Evolutionary conservation across 1,284 basidiomycete species (phyloP).

Genomic region (Malassezia vespertilionis): DNA sequence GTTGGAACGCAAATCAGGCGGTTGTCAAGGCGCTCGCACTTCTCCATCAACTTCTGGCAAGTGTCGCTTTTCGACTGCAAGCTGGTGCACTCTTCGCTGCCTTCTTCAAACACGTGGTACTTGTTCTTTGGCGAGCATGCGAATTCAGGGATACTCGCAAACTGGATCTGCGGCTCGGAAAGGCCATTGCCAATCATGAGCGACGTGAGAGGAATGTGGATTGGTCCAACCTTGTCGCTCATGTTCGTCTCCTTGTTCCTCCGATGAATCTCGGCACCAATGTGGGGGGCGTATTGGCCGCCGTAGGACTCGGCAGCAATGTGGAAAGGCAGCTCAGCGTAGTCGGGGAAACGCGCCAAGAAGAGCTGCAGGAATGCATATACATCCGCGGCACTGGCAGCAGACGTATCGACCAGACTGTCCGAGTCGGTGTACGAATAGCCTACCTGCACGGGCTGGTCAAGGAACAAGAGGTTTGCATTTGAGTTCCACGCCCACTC

Average conservation of each 20-base stretch:
- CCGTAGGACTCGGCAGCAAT: slow-evolving; percentile 56
- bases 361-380: slow-evolving; percentile 83
- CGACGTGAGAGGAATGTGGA: slow-evolving; percentile 38
- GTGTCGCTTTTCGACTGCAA: slow-evolving; percentile 59
- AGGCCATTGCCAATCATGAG: slow-evolving; percentile 47
- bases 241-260: slow-evolving; percentile 36
- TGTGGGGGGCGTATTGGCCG: slow-evolving; percentile 53
- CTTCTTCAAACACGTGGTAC: slow-evolving; percentile 60
- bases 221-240: slow-evolving; percentile 20
- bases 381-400: slow-evolving; percentile 68
- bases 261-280: slow-evolving; percentile 36
- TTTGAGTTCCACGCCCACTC: slow-evolving; percentile 66
- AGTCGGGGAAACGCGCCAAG: slow-evolving; percentile 52
- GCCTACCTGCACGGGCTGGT: slow-evolving; percentile 69
- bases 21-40: slow-evolving; percentile 42
- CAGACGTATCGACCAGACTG: slow-evolving; percentile 61
- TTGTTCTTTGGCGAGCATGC: slow-evolving; percentile 53
- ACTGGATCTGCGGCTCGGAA: slow-evolving; percentile 44
- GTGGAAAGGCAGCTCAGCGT: slow-evolving; percentile 38
- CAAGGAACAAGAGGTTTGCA: slow-evolving; percentile 63
- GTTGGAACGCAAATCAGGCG: slow-evolving; percentile 54
- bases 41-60: slow-evolving; percentile 56
- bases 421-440: slow-evolving; percentile 67
- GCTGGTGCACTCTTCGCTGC: slow-evolving; percentile 59
- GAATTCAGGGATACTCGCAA: slow-evolving; percentile 60